Conservation (phyloP, 768 basidiomycete species). For the Trametes maxima region DNA sequence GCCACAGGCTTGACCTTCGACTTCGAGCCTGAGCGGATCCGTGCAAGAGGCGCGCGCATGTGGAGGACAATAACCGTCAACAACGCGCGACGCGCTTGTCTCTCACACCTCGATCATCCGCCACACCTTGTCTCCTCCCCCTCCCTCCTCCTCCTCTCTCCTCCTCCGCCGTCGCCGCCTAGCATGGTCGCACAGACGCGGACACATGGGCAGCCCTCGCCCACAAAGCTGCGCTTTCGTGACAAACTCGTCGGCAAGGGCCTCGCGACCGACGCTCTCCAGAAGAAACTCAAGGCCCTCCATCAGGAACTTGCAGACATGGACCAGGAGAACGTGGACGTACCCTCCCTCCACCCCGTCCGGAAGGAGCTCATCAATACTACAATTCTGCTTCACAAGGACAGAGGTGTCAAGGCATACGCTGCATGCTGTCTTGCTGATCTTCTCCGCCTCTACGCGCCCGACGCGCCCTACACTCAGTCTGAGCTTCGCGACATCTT, state of each 20-base stretch:
- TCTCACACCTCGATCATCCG: neutral
- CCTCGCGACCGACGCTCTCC: constrained; percentile 75
- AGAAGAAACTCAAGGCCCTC: constrained; percentile 84
- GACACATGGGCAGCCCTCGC: constrained; percentile 51
- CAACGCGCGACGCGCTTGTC: constrained; percentile 27
- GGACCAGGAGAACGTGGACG: constrained; percentile 88
- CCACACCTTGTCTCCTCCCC: neutral
- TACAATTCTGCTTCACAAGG: constrained; percentile 89
- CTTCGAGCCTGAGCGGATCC: neutral
- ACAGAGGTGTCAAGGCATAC: constrained; percentile 94
- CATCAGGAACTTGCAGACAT: constrained; percentile 76
- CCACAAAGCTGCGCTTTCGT: constrained; percentile 71
- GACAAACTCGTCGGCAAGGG: constrained; percentile 83
- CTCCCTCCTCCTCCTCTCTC: too few relatives aligned
- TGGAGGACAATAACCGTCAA: constrained; percentile 17
- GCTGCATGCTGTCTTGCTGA: constrained; percentile 95
- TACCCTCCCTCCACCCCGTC: constrained; percentile 63
- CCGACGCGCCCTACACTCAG: constrained; percentile 94
- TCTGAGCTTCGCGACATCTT: constrained; percentile 93
- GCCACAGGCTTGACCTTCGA: neutral
- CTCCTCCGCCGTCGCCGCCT: constrained; percentile 14
- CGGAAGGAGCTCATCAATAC: constrained; percentile 80
- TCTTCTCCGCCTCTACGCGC: constrained; percentile 90
- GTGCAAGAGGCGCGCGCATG: neutral
- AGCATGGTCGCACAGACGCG: constrained; percentile 79